Percentiles rank a stretch among this genome's conserved stretches.
Evolutionary conservation across 2,329 filamentous ascomycete species (phyloP).

Genomic region (Fusarium pseudocircinatum): DNA sequence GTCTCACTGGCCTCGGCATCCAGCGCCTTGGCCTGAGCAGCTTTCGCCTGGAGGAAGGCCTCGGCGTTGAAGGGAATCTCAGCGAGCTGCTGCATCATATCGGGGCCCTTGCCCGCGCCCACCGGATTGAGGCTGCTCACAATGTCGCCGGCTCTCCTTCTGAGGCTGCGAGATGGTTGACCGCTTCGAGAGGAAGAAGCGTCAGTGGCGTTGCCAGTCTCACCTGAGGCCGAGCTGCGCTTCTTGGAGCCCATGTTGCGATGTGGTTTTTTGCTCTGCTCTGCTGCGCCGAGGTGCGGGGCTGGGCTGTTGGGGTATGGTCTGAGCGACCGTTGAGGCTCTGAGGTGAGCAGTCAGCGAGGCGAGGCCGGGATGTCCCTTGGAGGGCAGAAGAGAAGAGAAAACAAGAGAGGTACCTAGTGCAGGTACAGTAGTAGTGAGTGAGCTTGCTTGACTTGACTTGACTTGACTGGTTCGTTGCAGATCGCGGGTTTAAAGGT

Average conservation of each 20-base stretch:
- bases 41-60: constrained; percentile 14
- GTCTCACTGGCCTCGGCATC: constrained; percentile 16
- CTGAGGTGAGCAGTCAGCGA: background rate
- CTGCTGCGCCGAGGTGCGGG: constrained; percentile 21
- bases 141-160: background rate
- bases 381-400: background rate
- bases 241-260: constrained; percentile 13
- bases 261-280: constrained; percentile 1
- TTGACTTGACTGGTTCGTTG: constrained; percentile 17
- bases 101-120: background rate
- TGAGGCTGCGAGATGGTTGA: background rate
- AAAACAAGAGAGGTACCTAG: constrained; percentile 10
- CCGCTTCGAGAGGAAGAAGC: background rate
- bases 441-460: background rate
- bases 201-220: background rate
- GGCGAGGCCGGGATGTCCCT: constrained; percentile 1
- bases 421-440: constrained; percentile 3
- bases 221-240: constrained; percentile 7
- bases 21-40: constrained; percentile 12
- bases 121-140: background rate
- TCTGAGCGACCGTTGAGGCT: constrained; percentile 2
- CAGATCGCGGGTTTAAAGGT: constrained; percentile 32
- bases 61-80: constrained; percentile 29
- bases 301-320: constrained; percentile 5
- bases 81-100: constrained; percentile 9